phyloP scores from a whole-genome alignment of 75 land plant species.

The Azolla pinnata region DNA sequence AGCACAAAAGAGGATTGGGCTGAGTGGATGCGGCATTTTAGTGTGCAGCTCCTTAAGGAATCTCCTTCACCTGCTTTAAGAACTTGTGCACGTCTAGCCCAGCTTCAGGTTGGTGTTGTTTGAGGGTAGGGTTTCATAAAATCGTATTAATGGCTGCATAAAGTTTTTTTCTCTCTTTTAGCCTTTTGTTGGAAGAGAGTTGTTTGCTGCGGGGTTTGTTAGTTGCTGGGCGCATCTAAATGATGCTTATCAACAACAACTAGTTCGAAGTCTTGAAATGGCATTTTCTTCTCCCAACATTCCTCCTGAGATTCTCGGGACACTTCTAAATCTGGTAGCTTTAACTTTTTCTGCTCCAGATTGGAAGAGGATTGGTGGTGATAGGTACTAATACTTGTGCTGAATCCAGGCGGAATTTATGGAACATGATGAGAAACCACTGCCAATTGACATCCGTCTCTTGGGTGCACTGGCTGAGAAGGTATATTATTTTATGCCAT shows the following conservation, averaged over 20 bases:
- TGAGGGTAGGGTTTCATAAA: neutral
- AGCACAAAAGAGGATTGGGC: conserved; percentile 99
- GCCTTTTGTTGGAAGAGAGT: conserved; percentile 93
- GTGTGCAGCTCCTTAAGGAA: conserved; percentile 90
- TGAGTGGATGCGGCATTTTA: conserved; percentile 99
- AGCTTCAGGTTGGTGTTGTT: conserved; percentile 55
- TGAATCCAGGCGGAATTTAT: conserved; percentile 86
- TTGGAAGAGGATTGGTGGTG: too few species aligned
- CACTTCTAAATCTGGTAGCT: conserved; percentile 88
- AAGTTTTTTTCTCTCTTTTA: conserved; percentile 18
- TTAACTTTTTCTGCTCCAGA: too few species aligned
- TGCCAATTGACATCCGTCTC: conserved; percentile 91
- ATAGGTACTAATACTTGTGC: too few species aligned
- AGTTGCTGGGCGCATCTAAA: conserved; percentile 95
- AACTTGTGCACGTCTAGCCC: conserved; percentile 97
- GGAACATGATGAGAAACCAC: conserved; percentile 97
- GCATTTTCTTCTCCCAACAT: conserved; percentile 98
- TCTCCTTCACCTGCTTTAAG: conserved; percentile 96
- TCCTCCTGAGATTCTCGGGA: conserved; percentile 95
- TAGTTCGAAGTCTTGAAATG: conserved; percentile 79
- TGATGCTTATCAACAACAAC: conserved; percentile 55
- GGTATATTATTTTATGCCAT: conserved; percentile 45
- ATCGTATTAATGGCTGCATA: neutral
- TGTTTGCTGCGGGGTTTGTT: conserved; percentile 99
- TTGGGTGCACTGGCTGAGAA: conserved; percentile 98